Evolutionary conservation across 129 eudicot species (phyloP), one percentile per base, ranked within the genome.

Genomic region (Lactuca saligna): DNA sequence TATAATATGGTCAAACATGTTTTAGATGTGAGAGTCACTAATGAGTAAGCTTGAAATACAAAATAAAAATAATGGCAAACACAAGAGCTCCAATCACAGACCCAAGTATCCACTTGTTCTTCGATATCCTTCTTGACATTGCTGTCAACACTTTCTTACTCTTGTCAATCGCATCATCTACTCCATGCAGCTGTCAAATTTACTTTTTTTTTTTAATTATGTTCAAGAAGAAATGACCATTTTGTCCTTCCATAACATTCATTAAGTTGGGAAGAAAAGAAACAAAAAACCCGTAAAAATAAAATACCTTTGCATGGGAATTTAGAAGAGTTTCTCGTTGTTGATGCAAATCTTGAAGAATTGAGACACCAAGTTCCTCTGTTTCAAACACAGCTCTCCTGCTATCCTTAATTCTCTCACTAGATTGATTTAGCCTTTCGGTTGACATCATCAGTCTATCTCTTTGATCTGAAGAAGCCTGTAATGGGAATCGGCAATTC

Each of bases 121-220:
- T 81, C 73, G 88, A 85, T 75, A 94, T 87, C 85, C 99, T 87
- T 71, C 85, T 87, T 8, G 91, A 77, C 99, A 94, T 94, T 51
- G 97, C 64, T 13, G 82, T 85, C 84, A 94, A 74, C 49, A 94
- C 87, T 85, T 89, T 94, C 78, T 94, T 94, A 61, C 96, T 87
- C 75, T 89, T 94, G 69, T 89, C 99, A 66, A 94, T 89, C 57
- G 93, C 99, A 68, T 85, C 88, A 66, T 94, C 99, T 17, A 94
- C 96, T 13, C 92, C 97, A 69, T 86, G 96, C 68, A 94, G 96
- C 99, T 94, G 93, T 70, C 50, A 17, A 42, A 74, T 25, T 25
- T 25, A 25, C 29, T 25, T 25, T 25, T 25, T 25, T 25, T 25
- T 25, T 25, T 25, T 25, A 0, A 25, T 25, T 25, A 25, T 25